A percentile compares a stretch with the other conserved stretches of the same genome.
Conservation (phyloP, 805 yeast species). For the Pachysolen tannophilus region DNA sequence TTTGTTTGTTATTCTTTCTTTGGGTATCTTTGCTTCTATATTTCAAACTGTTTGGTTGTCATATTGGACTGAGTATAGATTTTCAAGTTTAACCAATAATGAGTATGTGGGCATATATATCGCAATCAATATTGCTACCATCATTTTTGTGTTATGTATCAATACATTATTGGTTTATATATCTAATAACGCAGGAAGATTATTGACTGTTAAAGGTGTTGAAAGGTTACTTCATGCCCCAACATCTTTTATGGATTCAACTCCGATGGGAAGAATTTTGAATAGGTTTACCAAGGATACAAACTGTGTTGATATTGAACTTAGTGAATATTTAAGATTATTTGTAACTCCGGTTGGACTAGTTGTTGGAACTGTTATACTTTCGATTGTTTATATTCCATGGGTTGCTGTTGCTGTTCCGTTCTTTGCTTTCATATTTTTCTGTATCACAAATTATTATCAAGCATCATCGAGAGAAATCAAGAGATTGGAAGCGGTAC, state of each 20-base stretch:
- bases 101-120: slow-evolving; percentile 72
- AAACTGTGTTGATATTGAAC: slow-evolving; percentile 71
- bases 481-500: slow-evolving; percentile 43
- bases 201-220: slow-evolving; percentile 53
- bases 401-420: slow-evolving; percentile 40
- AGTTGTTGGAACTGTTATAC: slow-evolving; percentile 12
- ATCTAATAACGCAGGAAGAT: slow-evolving; percentile 42
- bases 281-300: slow-evolving; percentile 85
- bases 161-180: slow-evolving; percentile 38
- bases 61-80: slow-evolving; percentile 63
- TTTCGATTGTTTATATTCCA: slow-evolving; percentile 33
- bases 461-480: slow-evolving; percentile 45
- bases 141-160: slow-evolving; percentile 32
- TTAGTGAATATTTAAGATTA: slow-evolving; percentile 61
- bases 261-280: slow-evolving; percentile 80
- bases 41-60: slow-evolving; percentile 71
- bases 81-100: slow-evolving; percentile 33
- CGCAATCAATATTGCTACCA: slow-evolving; percentile 43
- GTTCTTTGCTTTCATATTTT: slow-evolving; percentile 25
- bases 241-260: slow-evolving; percentile 74
- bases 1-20: slow-evolving; percentile 7
- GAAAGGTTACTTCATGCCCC: slow-evolving; percentile 62
- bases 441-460: slow-evolving; percentile 30
- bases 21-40: slow-evolving; percentile 41
- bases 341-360: slow-evolving; percentile 39